Evolutionary conservation across 345 rosid species (phyloP), one percentile per base, ranked within the genome.

Genomic region (Gossypium rotundifolium): DNA sequence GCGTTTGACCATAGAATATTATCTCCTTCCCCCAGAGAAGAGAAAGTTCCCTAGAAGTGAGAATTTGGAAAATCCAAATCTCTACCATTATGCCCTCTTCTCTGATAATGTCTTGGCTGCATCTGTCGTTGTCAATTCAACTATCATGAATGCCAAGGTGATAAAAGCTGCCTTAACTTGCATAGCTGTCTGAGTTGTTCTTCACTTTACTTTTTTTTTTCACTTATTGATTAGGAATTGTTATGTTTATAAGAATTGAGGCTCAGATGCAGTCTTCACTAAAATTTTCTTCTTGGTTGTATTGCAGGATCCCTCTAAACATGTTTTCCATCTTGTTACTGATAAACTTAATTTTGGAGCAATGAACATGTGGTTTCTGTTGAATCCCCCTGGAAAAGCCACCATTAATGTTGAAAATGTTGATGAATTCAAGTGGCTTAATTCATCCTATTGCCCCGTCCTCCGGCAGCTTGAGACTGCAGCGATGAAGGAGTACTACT

Each of bases 101-200:
- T 96, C 99, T 11, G 99, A 96, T 84, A 96, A 96, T 84, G 98
- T 96, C 69, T 85, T 96, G 87, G 99, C 99, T 84, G 97, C 99
- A 78, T 96, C 99, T 58, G 99, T 96, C 62, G 99, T 96, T 78
- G 98, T 96, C 77, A 96, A 96, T 87, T 96, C 99, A 75, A 88
- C 99, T 46, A 74, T 96, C 79, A 78, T 78, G 85, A 96, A 93
- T 76, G 96, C 99, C 59, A 96, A 91, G 99, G 99, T 96, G 67
- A 71, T 9, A 72, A 49, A 49, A 65, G 17, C 65, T 46, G 42
- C 55, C 62, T 74, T 66, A 60, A 46, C 71, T 61, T 70, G 46
- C 18, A 2, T 27, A 25, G 44, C 51, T 33, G 2, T 22, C 29
- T 13, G 5, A 42, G 58, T 23, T 40, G 17, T 45, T 64, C n/a